Percentiles rank a stretch among this genome's conserved stretches.
Evolutionary conservation across 176 grass and related monocot genomes (phyloP).

Genomic region (Tillandsia leiboldiana): DNA sequence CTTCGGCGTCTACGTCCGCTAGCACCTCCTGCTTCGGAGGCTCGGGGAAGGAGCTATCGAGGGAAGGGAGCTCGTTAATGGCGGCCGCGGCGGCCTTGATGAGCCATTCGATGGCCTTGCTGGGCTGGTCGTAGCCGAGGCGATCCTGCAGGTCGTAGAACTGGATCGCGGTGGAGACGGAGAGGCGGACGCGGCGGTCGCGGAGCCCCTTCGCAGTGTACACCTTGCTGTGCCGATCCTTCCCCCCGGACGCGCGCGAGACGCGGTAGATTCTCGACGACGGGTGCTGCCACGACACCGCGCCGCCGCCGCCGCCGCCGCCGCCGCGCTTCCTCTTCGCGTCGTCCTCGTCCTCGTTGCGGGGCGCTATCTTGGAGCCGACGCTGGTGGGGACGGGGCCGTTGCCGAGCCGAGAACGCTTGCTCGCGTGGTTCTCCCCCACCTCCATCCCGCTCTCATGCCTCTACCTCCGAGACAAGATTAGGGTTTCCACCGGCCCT

Average conservation of each 20-base stretch:
- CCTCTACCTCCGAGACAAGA: neutral
- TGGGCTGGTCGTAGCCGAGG: constrained; percentile 20
- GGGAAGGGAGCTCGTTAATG: constrained; percentile 9
- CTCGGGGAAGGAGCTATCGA: neutral
- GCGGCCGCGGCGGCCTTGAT: constrained; percentile 5
- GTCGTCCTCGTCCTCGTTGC: constrained; percentile 13
- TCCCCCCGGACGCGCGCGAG: constrained; percentile 6
- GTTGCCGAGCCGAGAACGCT: constrained; percentile 13
- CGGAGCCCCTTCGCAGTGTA: constrained; percentile 14
- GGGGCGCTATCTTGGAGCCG: constrained; percentile 7
- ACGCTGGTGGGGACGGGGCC: neutral
- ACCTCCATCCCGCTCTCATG: constrained; percentile 9
- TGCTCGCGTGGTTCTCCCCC: constrained; percentile 5
- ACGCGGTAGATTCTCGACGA: constrained; percentile 12
- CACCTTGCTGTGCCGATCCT: constrained; percentile 25
- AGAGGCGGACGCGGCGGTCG: constrained; percentile 5
- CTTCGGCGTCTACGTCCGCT: neutral
- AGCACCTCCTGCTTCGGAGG: neutral
- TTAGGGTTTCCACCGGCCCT: too few species aligned
- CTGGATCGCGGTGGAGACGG: constrained; percentile 11
- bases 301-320: neutral
- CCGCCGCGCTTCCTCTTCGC: neutral
- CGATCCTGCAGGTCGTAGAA: constrained; percentile 21
- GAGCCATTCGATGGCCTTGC: constrained; percentile 16
- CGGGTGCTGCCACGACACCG: neutral